Base-by-base conservation (phyloP, 2,329 filamentous ascomycete genomes). In the Fusarium buxicola region DNA sequence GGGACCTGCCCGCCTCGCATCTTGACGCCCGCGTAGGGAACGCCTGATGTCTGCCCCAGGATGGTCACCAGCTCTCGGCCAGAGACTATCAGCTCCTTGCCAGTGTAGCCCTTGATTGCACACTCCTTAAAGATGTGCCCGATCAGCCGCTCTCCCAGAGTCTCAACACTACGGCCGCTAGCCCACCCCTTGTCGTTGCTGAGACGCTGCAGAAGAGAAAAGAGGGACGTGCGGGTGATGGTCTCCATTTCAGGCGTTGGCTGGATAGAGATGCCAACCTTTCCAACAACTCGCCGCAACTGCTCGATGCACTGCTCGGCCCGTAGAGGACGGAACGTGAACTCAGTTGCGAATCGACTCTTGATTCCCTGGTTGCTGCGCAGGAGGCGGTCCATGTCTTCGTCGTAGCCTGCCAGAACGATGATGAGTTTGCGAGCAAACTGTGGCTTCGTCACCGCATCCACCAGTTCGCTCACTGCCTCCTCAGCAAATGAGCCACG, bases 331-430 rank as follows among this genome's bases (percentile, higher is more conserved):
- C 76, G 73, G 73, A 91, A 91, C n/a, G 80, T 71, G 7, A 91
- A 72, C 2, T 82, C 78, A 30, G 88, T 86, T 0, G 86, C 83
- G 65, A 91, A 91, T 2, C 88, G 82, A 52, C 84, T 87, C 0
- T 82, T 84, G 11, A 91, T 76, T 1, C 88, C 88, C 0, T 84
- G 80, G 64, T 91, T 91, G 40, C 81, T 78, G 0, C 77, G 75
- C 77, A 91, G 82, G 4, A 92, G 80, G 0, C 79, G 76, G 67
- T 91, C 85, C 66, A 91, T 90, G 41, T 90, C 85, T 0, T 80
- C 73, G 28, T 88, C 84, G 65, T 91, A 91, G 0, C 89, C 89
- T 1, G 89, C 89, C 3, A 92, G 77, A 32, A 92, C 89, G 43
- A 88, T 81, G 36, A 91, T 78, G 6, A 91, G 74, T 64, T 87